Evolutionary conservation across 208 protist genomes (phyloP), one percentile per base, ranked within the genome.

Genomic region (Trypanosomatidae sp.): DNA sequence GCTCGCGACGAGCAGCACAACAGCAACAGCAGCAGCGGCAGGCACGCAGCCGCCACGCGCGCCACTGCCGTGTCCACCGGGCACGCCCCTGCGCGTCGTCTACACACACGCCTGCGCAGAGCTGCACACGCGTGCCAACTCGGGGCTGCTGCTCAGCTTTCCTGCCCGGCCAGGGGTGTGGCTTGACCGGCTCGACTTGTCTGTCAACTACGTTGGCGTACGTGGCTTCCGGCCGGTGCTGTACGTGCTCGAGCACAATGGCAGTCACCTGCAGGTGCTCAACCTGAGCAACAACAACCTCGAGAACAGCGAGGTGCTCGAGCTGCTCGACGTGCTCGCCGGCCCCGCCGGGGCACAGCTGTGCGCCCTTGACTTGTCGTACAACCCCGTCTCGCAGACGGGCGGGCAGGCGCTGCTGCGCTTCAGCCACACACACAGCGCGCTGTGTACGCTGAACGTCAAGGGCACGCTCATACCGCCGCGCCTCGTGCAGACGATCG

Each of bases 201-300:
- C 42, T 27, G 42, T 27, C 16, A 47, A 47, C 13, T 47, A 47
- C 23, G 42, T 47, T 1, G 42, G 42, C 6, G 22, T 20, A 27
- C 22, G 13, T 20, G 42, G 42, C 2, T n/a, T 47, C 13, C 7
- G 7, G 20, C 42, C 42, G 11, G 18, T 47, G 5, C 13, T 47
- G 23, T 20, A 33, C 7, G 42, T 42, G 1, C 22, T 47, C 11
- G 21, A 47, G 2, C 26, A 15, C n/a, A 47, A 47, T 20, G 28
- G 28, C 16, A 10, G 23, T 47, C 18, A 16, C 28, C 23, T 47
- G 13, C 23, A 18, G 2, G 21, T 27, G 28, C 42, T 47, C 6
- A 6, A 27, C 21, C 13, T 47, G 42, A 47, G 42, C 28, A 20
- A 47, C 22, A 47, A 47, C 23, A 47, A 47, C n/a, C 23, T 47